phyloP scores from a whole-genome alignment of 192 early-diverging fungal genomes.

The Backusella sp. region DNA sequence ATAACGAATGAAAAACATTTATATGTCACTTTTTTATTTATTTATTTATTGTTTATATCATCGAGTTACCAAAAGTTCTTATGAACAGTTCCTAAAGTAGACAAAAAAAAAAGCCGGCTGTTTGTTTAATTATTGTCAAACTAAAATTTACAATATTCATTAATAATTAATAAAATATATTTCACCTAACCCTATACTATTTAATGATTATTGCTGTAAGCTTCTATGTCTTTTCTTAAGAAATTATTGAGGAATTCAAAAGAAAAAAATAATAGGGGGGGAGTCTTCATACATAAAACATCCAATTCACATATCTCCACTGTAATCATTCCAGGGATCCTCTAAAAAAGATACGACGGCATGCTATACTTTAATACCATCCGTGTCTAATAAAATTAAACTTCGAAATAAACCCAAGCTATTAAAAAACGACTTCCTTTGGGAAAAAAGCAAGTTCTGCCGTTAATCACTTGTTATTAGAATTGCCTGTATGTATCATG shows the following conservation, averaged over 20 bases:
- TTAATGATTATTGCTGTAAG: background rate
- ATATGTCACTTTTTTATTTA: conserved; percentile 2
- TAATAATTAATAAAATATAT: background rate
- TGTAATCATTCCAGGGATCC: background rate
- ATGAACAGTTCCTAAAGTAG: background rate
- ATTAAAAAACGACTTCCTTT: background rate
- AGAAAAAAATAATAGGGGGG: background rate
- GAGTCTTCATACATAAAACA: background rate
- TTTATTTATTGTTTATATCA: conserved; percentile 1
- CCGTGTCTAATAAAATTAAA: no score
- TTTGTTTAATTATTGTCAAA: background rate
- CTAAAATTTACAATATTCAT: background rate
- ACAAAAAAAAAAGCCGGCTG: background rate
- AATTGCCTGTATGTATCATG: background rate
- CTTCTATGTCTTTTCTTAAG: background rate
- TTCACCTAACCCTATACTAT: background rate
- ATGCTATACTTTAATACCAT: background rate
- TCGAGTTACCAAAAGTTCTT: background rate
- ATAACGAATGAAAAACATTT: background rate
- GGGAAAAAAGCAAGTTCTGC: background rate
- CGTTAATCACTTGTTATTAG: background rate
- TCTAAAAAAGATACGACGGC: background rate
- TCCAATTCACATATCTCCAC: background rate
- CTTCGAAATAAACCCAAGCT: no score
- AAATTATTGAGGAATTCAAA: background rate